Percentiles rank a stretch among this genome's conserved stretches.
phyloP scores from a whole-genome alignment of 2,329 filamentous ascomycete species.

The Corynespora cassiicola region DNA sequence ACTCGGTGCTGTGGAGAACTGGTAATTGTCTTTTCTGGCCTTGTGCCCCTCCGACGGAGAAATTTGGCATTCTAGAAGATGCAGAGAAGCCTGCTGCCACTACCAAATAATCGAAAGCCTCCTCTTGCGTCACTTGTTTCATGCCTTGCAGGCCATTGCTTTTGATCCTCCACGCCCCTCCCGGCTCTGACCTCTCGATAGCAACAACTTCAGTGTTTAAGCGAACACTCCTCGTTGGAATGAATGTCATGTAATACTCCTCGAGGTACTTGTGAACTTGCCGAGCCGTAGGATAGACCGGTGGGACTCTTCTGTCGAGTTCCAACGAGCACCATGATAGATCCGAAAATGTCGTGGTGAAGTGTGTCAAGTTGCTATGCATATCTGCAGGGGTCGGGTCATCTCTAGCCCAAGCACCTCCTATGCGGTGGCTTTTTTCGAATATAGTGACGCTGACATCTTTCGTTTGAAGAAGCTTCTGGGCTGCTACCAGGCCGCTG shows the following conservation, averaged over 20 bases:
- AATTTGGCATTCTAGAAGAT: conserved; percentile 54
- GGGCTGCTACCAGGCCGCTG: conserved; percentile 53
- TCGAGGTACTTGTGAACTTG: conserved; percentile 74
- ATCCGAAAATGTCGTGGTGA: conserved; percentile 68
- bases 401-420: conserved; percentile 70
- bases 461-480: conserved; percentile 67
- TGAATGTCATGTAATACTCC: conserved; percentile 65
- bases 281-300: conserved; percentile 75
- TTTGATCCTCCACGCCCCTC: not conserved
- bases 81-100: conserved; percentile 78
- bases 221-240: conserved; percentile 56
- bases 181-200: conserved; percentile 5
- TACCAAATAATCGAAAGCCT: conserved; percentile 69
- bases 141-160: not conserved
- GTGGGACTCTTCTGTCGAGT: conserved; percentile 44
- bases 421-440: conserved; percentile 67
- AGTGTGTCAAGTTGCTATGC: conserved; percentile 73
- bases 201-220: conserved; percentile 45
- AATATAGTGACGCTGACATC: conserved; percentile 73
- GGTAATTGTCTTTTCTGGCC: not conserved
- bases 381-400: conserved; percentile 56
- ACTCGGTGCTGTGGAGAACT: conserved; percentile 72
- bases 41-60: not conserved
- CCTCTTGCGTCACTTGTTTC: not conserved
- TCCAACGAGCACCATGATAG: conserved; percentile 67